Base-by-base conservation (phyloP, 179 eudicot genomes). In the Amaranthus tricolor region DNA sequence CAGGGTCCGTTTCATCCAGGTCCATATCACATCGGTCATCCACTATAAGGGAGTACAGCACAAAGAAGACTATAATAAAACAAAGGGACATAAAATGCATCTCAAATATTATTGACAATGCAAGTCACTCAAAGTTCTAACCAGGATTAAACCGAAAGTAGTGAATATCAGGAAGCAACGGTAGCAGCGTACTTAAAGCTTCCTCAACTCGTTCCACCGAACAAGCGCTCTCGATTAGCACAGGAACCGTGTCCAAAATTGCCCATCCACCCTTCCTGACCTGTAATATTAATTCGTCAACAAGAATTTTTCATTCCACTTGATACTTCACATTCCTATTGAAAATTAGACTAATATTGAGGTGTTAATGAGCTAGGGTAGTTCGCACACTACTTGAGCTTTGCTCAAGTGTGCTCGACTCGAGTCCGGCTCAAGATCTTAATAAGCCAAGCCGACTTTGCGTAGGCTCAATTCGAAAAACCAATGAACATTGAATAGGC, bases 1-100 rank as follows among this genome's bases (percentile, higher is more conserved):
- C 83, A n/a, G 99, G 99, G 76, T 95, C 99, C 63, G 99, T 95
- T 80, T 95, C 99, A 80, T 95, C 99, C 60, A 95, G 82, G 80
- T 93, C 96, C 98, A 95, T 95, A 80, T 93, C 99, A 84, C 98
- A 93, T 53, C 98, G 98, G 47, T 95, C 99, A 84, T 95, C 99
- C 86, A 89, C 99, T 95, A 88, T 19, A 54, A 70, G 70, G 72
- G 44, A 66, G 77, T 54, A 53, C 9, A 70, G 9, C 72, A 61
- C 44, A 60, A 45, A 44, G 21, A 21, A 76, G 11, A 44, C 19
- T n/a, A 9, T 24, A 58, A 59, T 74, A 47, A 74, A 58, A 21
- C 5, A 49, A 5, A 66, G 13, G 17, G 5, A 47, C 9, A 16
- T 50, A 21, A 1, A 53, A 55, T 70, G 44, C 40, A 31, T 31